Base-by-base conservation (phyloP, 257 asterid genomes). In the Ajuga chamaepitys region DNA sequence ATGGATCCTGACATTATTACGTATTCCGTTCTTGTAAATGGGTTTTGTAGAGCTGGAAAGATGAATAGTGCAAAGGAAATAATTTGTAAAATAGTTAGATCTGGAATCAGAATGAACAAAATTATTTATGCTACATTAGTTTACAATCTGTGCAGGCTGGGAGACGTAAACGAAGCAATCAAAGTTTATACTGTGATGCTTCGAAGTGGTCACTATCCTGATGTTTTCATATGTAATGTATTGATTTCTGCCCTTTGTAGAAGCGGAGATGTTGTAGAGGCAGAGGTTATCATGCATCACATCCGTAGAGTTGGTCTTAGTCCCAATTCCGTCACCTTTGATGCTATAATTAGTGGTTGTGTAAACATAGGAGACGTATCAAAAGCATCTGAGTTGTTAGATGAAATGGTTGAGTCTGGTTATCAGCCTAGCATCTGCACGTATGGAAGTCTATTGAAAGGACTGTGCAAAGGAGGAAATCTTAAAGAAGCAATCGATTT, bases 1-100 rank as follows among this genome's bases (percentile, higher is more conserved):
- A 58, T 80, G 67, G 30, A 63, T 66, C 94, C 93, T 22, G 99
- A 93, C 71, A 63, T 79, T 58, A 67, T 93, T 52, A 83, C 95
- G 13, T 93, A 81, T 76, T 89, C 97, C 1, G 94, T 83, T 50
- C 96, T 89, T 72, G 64, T 93, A 53, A 85, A 85, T 83, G 95
- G 99, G 58, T 81, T 84, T 74, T 80, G 86, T 76, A 77, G 78
- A 76, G 88, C 85, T 58, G 91, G 96, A 64, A 76, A 64, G 78
- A 68, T 83, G 45, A 67, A 68, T 34, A 61, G 16, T 37, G 83
- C 77, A 35, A 80, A 76, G 81, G 99, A 86, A 82, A 74, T 86
- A 60, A 62, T 89, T 21, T 77, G 97, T 76, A 89, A 72, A 74
- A 64, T 86, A 73, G 78, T 72, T 42, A 84, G 73, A 77, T 70